Evolutionary conservation across 306 rosid species (phyloP), one percentile per base, ranked within the genome.

Genomic region (Alnus glutinosa): DNA sequence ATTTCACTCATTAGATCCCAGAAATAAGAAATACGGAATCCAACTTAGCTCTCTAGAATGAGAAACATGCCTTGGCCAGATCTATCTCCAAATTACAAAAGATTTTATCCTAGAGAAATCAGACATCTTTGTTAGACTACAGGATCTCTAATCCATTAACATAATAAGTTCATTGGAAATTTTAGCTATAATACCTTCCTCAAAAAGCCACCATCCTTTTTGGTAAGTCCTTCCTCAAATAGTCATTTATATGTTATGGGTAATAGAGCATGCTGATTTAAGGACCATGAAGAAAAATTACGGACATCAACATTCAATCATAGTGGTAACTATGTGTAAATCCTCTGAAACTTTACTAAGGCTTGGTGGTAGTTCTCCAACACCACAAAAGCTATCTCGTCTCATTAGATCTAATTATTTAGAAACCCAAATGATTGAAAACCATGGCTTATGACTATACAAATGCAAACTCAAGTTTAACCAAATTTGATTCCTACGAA

Each of bases 401-500:
- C 48, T 68, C 72, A 39, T 68, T 36, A 48, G 72, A 39, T 44
- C 72, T 68, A 39, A 42, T 42, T 68, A 68, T 18, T 10, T 7
- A 42, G 12, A 67, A 23, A 67, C 51, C 30, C 72, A 67, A 67
- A 42, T 48, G 50, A 67, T 39, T 42, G 30, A 67, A 18, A 67
- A 67, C 49, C 50, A 62, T 62, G 8, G 72, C 50, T 18, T 39
- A 67, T 67, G 32, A 67, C 48, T 16, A 30, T 4, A 37, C 3
- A 51, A 58, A 59, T 42, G 63, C 36, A 75, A 61, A 67, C 0
- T n/a, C 49, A 63, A 34, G 49, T 32, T 58, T 58, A 62, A 59
- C 71, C 34, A 59, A 75, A 74, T 73, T 75, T 72, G 67, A 82
- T 79, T 78, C 68, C 71, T 78, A 42, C 34, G 42, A 51, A 30